These are phyloP conservation scores for Trypanosomatidae sp. DNA, from an alignment of 208 protist genomes.

Conservation along the genomic window DNA sequence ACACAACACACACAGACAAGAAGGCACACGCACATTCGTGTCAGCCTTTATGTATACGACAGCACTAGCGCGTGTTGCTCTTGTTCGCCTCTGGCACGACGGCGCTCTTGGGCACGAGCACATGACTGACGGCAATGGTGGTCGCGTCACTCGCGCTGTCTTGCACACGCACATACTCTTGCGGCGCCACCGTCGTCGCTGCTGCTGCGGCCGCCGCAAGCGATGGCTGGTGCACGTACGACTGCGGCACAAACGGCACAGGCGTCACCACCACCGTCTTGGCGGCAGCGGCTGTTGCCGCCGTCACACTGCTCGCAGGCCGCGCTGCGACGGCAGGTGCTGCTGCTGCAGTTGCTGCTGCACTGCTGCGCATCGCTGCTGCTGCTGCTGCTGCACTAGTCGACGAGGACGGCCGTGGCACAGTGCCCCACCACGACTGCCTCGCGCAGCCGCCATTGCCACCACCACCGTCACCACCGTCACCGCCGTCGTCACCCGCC, in stretches of 20 bases:
- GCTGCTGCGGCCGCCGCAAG: conserved; percentile 6
- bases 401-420: conserved; percentile 10
- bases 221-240: conserved; percentile 28
- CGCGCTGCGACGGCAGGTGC: conserved; percentile 5
- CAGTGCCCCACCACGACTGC: conserved; percentile 19
- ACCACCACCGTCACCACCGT: background rate
- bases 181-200: conserved; percentile 12
- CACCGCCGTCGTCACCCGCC: conserved; percentile 3
- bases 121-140: conserved; percentile 46
- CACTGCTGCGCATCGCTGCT: background rate
- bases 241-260: conserved; percentile 53
- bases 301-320: too few relatives aligned
- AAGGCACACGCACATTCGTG: too few relatives aligned
- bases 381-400: background rate
- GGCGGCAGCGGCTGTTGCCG: conserved; percentile 1
- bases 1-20: too few relatives aligned
- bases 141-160: conserved; percentile 36
- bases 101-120: conserved; percentile 39
- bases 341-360: background rate
- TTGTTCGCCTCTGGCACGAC: background rate
- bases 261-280: conserved; percentile 22
- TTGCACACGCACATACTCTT: conserved; percentile 76
- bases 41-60: background rate
- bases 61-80: background rate
- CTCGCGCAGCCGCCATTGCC: too few relatives aligned